Evolutionary conservation across 768 basidiomycete genomes (phyloP).

Genomic region (Phlebiopsis gigantea): DNA sequence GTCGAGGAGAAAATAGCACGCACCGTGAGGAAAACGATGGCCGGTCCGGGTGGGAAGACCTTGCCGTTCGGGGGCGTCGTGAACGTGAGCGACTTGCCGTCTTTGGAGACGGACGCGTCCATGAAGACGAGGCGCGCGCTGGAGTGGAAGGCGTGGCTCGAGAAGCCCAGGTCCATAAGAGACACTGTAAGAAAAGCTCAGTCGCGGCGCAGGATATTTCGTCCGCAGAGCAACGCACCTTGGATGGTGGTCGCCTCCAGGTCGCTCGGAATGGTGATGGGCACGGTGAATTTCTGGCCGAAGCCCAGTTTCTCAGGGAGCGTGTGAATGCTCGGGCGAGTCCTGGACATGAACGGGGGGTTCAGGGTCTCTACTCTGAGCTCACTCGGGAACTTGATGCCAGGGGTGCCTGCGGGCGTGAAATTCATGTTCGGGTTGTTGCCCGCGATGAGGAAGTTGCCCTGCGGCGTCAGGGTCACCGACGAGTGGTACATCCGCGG

Average conservation of each 20-base stretch:
- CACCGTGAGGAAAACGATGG: slow-evolving; percentile 25
- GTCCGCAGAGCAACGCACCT: slow-evolving; percentile 16
- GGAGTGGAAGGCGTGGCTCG: slow-evolving; percentile 32
- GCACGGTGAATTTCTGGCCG: slow-evolving; percentile 28
- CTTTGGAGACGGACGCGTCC: slow-evolving; percentile 23
- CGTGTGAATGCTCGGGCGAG: slow-evolving; percentile 22
- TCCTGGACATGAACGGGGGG: slow-evolving; percentile 28
- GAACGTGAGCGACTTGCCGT: slow-evolving; percentile 26
- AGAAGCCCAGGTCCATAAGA: slow-evolving; percentile 32
- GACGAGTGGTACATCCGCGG: too few species aligned
- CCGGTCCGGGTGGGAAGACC: slow-evolving; percentile 30
- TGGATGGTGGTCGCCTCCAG: slow-evolving; percentile 10
- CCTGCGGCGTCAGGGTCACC: slow-evolving; percentile 51
- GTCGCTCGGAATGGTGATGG: slow-evolving; percentile 27
- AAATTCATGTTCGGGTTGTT: slow-evolving; percentile 42
- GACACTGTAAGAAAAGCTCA: slow-evolving; percentile 20
- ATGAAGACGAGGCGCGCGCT: slow-evolving; percentile 31
- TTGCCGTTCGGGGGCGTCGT: slow-evolving; percentile 32
- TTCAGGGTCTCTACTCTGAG: slow-evolving; percentile 29
- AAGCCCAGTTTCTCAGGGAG: slow-evolving; percentile 27
- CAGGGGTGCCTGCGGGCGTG: slow-evolving; percentile 11
- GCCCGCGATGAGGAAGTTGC: slow-evolving; percentile 41
- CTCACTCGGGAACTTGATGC: slow-evolving; percentile 22
- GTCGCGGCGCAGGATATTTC: too few species aligned
- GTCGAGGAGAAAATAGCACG: background rate